Conservation (phyloP, 768 basidiomycete genomes). For the Leucogyrophana mollusca region DNA sequence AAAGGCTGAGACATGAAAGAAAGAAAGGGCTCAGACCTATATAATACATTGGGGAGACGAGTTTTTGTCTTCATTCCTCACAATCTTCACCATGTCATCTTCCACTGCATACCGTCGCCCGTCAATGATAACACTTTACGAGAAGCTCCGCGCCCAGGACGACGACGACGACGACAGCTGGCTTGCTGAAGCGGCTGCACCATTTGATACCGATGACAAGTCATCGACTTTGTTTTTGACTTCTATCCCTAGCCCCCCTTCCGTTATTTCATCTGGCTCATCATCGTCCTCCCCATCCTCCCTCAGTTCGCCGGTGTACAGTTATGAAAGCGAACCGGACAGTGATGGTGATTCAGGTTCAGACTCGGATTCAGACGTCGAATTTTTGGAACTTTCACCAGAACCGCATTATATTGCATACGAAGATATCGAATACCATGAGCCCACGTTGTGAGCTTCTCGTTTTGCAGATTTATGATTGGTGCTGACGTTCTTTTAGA, state of each 20-base stretch:
- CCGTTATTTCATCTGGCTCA: constrained; percentile 27
- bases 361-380: constrained; percentile 32
- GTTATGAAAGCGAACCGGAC: constrained; percentile 17
- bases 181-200: constrained; percentile 22
- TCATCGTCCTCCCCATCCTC: constrained; percentile 15
- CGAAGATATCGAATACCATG: neutral
- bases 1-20: constrained; percentile 38
- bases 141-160: constrained; percentile 32
- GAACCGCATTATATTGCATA: neutral
- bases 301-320: constrained; percentile 9
- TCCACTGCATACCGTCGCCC: constrained; percentile 31
- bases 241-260: constrained; percentile 16
- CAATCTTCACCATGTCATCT: constrained; percentile 21
- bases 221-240: constrained; percentile 23
- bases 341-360: constrained; percentile 20
- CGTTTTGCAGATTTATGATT: neutral
- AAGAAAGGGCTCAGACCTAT: constrained; percentile 29
- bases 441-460: neutral
- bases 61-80: neutral
- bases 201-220: constrained; percentile 33
- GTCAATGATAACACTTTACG: constrained; percentile 34
- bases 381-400: constrained; percentile 8
- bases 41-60: constrained; percentile 17
- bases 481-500: no score
- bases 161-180: constrained; percentile 34